phyloP scores from a whole-genome alignment of 2,329 filamentous ascomycete species.

The Xylaria sp. region DNA sequence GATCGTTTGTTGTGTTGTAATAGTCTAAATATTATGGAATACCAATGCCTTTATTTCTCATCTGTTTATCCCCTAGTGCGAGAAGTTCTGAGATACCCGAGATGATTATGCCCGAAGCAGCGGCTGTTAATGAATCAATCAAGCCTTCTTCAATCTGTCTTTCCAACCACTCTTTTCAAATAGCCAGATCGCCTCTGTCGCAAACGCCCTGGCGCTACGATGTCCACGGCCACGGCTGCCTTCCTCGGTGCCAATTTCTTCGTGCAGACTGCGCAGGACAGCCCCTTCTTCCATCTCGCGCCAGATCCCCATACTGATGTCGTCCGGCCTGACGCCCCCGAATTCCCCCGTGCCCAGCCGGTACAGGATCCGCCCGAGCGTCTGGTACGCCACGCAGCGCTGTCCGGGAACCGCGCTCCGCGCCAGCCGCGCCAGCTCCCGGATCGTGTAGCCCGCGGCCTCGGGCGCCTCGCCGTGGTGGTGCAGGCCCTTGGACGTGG shows the following conservation, averaged over 20 bases:
- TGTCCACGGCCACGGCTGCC: constrained; percentile 76
- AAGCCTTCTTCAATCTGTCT: constrained; percentile 66
- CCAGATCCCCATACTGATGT: constrained; percentile 85
- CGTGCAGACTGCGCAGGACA: constrained; percentile 79
- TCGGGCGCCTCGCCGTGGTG: constrained; percentile 94
- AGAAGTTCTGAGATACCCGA: neutral
- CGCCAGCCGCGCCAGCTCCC: constrained; percentile 83
- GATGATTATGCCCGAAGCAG: neutral
- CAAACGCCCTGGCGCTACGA: constrained; percentile 83
- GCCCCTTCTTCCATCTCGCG: constrained; percentile 78
- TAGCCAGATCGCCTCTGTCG: constrained; percentile 89
- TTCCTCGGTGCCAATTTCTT: constrained; percentile 75
- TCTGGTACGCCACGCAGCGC: constrained; percentile 91
- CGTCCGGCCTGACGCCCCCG: constrained; percentile 72
- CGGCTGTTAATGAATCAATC: neutral
- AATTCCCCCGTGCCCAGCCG: constrained; percentile 79
- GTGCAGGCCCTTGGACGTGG: constrained; percentile 83
- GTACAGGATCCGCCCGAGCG: constrained; percentile 85
- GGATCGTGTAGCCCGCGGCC: constrained; percentile 92
- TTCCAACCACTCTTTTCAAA: constrained; percentile 78
- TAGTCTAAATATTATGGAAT: constrained; percentile 47
- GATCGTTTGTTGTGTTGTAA: constrained; percentile 43
- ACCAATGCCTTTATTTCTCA: constrained; percentile 35
- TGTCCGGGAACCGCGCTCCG: constrained; percentile 87
- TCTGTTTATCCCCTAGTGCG: neutral